Evolutionary conservation across 139 green algal genomes (phyloP).

Genomic region (Chlamydomonas sp.): DNA sequence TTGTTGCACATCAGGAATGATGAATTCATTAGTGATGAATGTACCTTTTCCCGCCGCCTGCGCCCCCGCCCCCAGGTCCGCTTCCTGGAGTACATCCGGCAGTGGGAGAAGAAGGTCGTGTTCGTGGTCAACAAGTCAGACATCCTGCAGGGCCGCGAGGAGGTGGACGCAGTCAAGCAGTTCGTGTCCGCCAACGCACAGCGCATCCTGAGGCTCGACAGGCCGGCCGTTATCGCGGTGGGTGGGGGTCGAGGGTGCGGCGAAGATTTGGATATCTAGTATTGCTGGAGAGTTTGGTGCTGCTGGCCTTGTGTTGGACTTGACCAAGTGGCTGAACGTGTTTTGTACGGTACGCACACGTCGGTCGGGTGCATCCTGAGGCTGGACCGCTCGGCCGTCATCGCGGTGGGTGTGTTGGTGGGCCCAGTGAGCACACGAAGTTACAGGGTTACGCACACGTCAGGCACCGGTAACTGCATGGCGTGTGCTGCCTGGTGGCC

Average conservation of each 20-base stretch:
- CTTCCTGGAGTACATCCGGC: slow-evolving; percentile 90
- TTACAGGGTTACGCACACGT: no score
- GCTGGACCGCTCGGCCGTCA: no score
- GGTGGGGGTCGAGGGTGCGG: not conserved
- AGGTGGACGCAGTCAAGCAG: slow-evolving; percentile 78
- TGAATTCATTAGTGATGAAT: no score
- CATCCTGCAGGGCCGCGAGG: slow-evolving; percentile 68
- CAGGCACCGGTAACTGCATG: no score
- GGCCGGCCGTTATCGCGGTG: slow-evolving; percentile 55
- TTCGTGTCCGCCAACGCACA: slow-evolving; percentile 87
- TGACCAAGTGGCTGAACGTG: not conserved
- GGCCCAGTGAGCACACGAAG: no score
- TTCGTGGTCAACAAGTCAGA: slow-evolving; percentile 99
- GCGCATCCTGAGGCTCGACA: slow-evolving; percentile 49
- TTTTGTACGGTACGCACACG: no score
- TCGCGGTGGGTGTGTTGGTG: no score
- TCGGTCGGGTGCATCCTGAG: no score
- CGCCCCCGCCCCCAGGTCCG: slow-evolving; percentile 58
- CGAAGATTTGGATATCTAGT: not conserved
- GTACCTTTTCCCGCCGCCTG: no score
- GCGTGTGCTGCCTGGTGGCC: no score
- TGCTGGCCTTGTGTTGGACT: not conserved
- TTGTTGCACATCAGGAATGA: no score
- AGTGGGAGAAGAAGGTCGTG: slow-evolving; percentile 98
- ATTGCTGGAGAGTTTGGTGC: not conserved